These are phyloP conservation scores for Backusella luteola DNA, from an alignment of 192 early-diverging fungal species.

Conservation along the genomic window DNA sequence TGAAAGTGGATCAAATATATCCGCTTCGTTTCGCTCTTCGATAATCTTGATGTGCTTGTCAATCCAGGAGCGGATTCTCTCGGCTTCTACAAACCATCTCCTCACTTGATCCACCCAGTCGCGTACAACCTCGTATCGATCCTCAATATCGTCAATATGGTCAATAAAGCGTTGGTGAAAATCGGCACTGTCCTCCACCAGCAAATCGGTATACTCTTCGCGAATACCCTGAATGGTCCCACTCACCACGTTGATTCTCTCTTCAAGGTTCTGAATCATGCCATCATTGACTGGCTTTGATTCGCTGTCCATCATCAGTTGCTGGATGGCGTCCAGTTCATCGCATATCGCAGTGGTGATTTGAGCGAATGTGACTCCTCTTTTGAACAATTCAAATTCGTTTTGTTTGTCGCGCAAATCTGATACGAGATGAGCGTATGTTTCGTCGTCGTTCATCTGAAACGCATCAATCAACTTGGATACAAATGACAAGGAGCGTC, in stretches of 20 bases:
- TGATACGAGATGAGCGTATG: neutral
- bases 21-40: slow-evolving; percentile 18
- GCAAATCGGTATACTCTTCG: slow-evolving; percentile 15
- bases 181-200: neutral
- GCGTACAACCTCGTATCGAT: slow-evolving; percentile 7
- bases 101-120: slow-evolving; percentile 35
- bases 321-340: slow-evolving; percentile 30
- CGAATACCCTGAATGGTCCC: slow-evolving; percentile 17
- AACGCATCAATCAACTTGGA: neutral
- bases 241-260: slow-evolving; percentile 16
- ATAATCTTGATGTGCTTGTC: slow-evolving; percentile 28
- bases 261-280: slow-evolving; percentile 23
- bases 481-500: neutral
- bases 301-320: slow-evolving; percentile 23
- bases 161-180: slow-evolving; percentile 11
- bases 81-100: slow-evolving; percentile 34
- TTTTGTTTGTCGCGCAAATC: neutral
- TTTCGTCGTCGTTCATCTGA: neutral
- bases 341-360: slow-evolving; percentile 15
- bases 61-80: slow-evolving; percentile 32
- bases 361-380: slow-evolving; percentile 15
- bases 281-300: slow-evolving; percentile 10
- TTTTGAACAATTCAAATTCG: slow-evolving; percentile 3
- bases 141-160: slow-evolving; percentile 9
- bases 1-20: slow-evolving; percentile 21